phyloP scores from a whole-genome alignment of 306 rosid genomes.

The Coriaria nepalensis region DNA sequence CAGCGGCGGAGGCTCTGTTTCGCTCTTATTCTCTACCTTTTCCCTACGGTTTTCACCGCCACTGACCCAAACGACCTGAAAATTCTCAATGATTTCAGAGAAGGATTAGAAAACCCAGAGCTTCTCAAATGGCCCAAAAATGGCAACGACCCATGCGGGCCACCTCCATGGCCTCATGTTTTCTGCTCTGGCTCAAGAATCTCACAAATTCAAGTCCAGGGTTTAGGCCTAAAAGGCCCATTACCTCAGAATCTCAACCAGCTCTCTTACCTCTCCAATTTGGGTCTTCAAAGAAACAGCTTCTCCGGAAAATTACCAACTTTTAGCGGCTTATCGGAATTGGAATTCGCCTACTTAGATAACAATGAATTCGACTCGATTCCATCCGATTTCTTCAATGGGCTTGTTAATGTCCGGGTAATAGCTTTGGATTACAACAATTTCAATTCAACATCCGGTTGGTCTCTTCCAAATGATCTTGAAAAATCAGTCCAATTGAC shows the following conservation, averaged over 20 bases:
- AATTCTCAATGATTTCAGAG: constrained; percentile 52
- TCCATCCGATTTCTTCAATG: constrained; percentile 54
- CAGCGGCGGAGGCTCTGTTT: constrained; percentile 14
- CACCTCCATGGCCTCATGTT: constrained; percentile 61
- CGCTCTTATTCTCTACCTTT: constrained; percentile 20
- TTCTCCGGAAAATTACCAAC: constrained; percentile 49
- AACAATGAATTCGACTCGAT: constrained; percentile 57
- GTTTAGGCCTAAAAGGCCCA: constrained; percentile 48
- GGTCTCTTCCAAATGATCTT: constrained; percentile 57
- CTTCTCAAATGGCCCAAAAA: constrained; percentile 59
- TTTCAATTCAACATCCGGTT: constrained; percentile 44
- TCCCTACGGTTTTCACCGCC: constrained; percentile 22
- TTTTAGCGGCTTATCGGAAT: constrained; percentile 60
- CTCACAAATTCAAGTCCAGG: constrained; percentile 65
- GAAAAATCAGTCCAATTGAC: constrained; percentile 45
- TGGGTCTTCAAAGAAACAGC: constrained; percentile 68
- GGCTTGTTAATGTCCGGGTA: constrained; percentile 37
- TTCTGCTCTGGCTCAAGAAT: constrained; percentile 50
- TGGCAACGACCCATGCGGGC: constrained; percentile 65
- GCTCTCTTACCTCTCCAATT: constrained; percentile 51
- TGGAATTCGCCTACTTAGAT: constrained; percentile 62
- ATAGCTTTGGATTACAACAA: constrained; percentile 56
- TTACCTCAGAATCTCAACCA: constrained; percentile 60
- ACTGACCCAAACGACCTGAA: constrained; percentile 56
- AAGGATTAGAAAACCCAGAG: constrained; percentile 59